Base-by-base conservation (phyloP, 1,284 basidiomycete genomes). In the Moesziomyces sp. region DNA sequence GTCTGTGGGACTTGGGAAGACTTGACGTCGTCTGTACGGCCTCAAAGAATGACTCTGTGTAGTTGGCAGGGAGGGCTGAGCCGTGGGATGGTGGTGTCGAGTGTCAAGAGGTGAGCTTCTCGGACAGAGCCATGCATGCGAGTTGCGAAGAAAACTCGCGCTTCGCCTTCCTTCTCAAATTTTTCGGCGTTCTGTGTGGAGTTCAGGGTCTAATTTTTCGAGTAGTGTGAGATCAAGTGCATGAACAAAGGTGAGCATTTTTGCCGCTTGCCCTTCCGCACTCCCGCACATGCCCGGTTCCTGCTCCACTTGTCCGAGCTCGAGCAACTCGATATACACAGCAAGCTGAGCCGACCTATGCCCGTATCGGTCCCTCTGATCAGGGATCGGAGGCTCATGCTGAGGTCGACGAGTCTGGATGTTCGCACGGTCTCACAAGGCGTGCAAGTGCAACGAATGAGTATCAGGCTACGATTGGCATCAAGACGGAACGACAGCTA, bases 141-240 rank as follows among this genome's bases (percentile, higher is more conserved):
- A 58, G 60, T 49, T 46, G 35, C 30, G 48, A 52, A 66, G 56
- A 68, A 62, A 68, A 58, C 55, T 58, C 54, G 24, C 23, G 21
- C 34, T 6, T 43, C 24, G n/a, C 28, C 14, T 16, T 40, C 16
- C 38, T 40, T 34, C 56, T 56, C 45, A 59, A 63, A 69, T 53
- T 63, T 69, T 69, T 58, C 52, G 42, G 46, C 21, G 34, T 21
- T 58, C 28, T 19, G 56, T 69, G 60, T 69, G 66, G 66, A 69
- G 66, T 69, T 69, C 66, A 69, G 66, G 66, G 66, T 69, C 60
- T 43, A 10, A 13, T 11, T 42, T 8, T 3, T 16, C 18, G 40
- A 18, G 19, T 40, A 34, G 18, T 19, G n/a, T 42, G 19, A 40
- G 30, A 16, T n/a, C 24, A 4, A 10, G 1, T 11, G 5, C 5